Base-by-base conservation (phyloP, 139 green algal species). In the Chlorella ohadii region DNA sequence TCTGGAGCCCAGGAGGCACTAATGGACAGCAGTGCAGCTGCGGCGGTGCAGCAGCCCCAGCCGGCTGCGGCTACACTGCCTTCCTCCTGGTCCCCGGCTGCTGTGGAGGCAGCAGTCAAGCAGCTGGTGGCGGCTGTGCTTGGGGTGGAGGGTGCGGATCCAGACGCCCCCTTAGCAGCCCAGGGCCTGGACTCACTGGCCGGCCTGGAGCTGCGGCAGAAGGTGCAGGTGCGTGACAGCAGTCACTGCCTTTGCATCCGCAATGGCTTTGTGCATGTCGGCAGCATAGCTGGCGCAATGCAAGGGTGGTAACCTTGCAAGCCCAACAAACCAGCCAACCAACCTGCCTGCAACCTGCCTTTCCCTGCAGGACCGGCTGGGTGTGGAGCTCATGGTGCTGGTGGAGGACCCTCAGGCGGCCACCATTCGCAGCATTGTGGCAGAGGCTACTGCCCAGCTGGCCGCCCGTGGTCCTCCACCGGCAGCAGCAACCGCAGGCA, bases 161-260 rank as follows among this genome's bases (percentile, higher is more conserved):
- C 56, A 2, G 25, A 31, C 0, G 23, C 47, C 25, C 77, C 88
- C 12, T 64, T 92, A 3, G 87, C 71, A 2, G 22, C 64, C 1
- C 86, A 91, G 31, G 88, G 88, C 33, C 44, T 92, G 20, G 87
- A 92, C 71, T 92, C 88, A 1, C 57, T 92, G n/a, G 87, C 88
- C 2, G 70, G 56, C 13, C 72, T 92, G 72, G 88, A 92, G 59
- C 80, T 91, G 71, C 78, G 83, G 28, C 81, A 86, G 75, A 88
- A 88, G 38, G 51, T 88, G 5, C 79, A 88, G 85, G 81, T 76
- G 31, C 5, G 55, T 17, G n/a, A 41, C 6, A 11, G 6, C 44
- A 11, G 11, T 16, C 11, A 16, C 44, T 55, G 44, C 11, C 7
- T n/a, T n/a, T n/a, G n/a, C n/a, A n/a, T n/a, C n/a, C n/a, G n/a